phyloP scores from a whole-genome alignment of 495 filamentous ascomycete species.

The Penicillium waksmanii region DNA sequence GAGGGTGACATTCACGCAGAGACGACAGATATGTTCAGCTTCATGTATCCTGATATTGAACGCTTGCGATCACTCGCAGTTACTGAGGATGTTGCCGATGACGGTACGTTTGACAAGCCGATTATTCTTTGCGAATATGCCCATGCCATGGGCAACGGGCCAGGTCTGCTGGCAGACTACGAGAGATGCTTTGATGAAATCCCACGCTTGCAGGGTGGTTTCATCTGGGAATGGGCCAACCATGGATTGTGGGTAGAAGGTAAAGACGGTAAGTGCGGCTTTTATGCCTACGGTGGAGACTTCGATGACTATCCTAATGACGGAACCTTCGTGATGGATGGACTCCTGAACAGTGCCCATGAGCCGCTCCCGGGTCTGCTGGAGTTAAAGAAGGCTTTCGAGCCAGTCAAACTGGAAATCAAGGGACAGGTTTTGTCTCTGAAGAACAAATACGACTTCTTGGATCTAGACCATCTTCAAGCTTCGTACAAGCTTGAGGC shows the following conservation, averaged over 20 bases:
- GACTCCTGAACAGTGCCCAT: constrained; percentile 61
- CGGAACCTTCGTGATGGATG: constrained; percentile 68
- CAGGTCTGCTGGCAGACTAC: constrained; percentile 68
- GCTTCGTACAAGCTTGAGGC: constrained; percentile 31
- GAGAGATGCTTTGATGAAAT: constrained; percentile 59
- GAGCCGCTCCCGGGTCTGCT: constrained; percentile 59
- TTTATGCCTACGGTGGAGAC: constrained; percentile 69
- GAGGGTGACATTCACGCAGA: constrained; percentile 62
- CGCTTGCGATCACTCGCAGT: constrained; percentile 45
- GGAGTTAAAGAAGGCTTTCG: constrained; percentile 66
- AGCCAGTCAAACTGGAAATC: constrained; percentile 43
- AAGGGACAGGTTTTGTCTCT: constrained; percentile 16
- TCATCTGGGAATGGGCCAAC: constrained; percentile 77
- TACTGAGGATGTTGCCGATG: constrained; percentile 26
- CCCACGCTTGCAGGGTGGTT: constrained; percentile 66
- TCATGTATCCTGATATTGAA: constrained; percentile 65
- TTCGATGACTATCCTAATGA: constrained; percentile 70
- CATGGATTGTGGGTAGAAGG: constrained; percentile 57
- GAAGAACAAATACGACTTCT: constrained; percentile 60
- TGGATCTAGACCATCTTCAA: constrained; percentile 48
- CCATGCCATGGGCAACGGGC: constrained; percentile 76
- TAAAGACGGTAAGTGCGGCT: not conserved
- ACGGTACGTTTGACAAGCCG: constrained; percentile 54
- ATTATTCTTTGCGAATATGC: constrained; percentile 70
- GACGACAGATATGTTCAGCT: constrained; percentile 65